Percentiles rank a stretch among this genome's conserved stretches.
These are phyloP conservation scores for Metschnikowia bowlesiae DNA, from an alignment of 805 yeast species.

Conservation along the genomic window DNA sequence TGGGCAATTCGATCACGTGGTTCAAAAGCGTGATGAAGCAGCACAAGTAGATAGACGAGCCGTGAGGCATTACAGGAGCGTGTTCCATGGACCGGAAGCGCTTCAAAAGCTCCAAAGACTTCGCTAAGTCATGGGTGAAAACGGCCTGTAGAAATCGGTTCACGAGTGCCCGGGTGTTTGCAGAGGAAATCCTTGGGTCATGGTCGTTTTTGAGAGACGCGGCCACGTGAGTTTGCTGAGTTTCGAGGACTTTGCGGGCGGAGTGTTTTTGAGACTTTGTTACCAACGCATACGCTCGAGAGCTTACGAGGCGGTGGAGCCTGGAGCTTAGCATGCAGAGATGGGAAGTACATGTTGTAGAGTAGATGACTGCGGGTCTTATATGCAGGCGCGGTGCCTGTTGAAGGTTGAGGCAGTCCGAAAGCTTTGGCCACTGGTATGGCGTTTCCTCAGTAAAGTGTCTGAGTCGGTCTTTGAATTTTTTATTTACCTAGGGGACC, in stretches of 20 bases:
- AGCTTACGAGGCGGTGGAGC: not conserved
- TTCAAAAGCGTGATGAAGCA: conserved; percentile 12
- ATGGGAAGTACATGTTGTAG: not conserved
- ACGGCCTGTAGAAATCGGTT: conserved; percentile 15
- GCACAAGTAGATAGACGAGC: conserved; percentile 8
- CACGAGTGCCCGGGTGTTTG: conserved; percentile 9
- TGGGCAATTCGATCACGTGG: not conserved
- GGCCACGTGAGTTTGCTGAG: conserved; percentile 7
- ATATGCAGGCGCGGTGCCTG: not conserved
- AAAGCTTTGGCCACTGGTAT: too few relatives aligned
- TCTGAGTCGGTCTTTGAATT: too few relatives aligned
- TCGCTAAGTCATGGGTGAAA: conserved; percentile 8
- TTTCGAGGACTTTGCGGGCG: conserved; percentile 6
- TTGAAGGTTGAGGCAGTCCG: too few relatives aligned
- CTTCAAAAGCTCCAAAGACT: conserved; percentile 4
- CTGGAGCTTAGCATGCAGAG: not conserved
- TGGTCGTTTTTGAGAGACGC: not conserved
- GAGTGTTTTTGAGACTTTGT: not conserved
- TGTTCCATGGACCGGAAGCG: conserved; percentile 4
- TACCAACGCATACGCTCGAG: not conserved
- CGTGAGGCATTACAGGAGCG: not conserved
- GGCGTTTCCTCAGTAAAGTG: too few relatives aligned
- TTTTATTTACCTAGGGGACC: too few relatives aligned
- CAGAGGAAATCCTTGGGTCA: conserved; percentile 3
- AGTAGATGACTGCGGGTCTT: not conserved